Evolutionary conservation across 2,329 filamentous ascomycete species (phyloP).

Genomic region (Immersiporthe knoxdaviesiana): DNA sequence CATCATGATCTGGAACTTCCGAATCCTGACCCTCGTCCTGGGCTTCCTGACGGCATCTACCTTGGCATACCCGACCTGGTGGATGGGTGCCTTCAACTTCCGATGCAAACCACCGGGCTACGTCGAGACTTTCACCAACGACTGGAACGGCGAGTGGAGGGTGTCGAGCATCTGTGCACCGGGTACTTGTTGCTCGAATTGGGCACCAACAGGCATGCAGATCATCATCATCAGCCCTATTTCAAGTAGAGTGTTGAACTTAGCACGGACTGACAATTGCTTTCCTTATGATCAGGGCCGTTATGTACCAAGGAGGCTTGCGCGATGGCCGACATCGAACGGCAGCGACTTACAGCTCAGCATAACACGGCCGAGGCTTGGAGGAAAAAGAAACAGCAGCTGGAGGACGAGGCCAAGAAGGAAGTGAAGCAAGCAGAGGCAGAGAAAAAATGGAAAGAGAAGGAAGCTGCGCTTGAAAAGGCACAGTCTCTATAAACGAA

Average conservation of each 20-base stretch:
- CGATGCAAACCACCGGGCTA: constrained; percentile 23
- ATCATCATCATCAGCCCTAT: background rate
- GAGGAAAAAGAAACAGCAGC: constrained; percentile 13
- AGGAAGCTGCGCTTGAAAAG: background rate
- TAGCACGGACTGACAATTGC: background rate
- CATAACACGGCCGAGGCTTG: constrained; percentile 4
- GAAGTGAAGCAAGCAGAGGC: constrained; percentile 9
- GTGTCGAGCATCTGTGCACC: constrained; percentile 26
- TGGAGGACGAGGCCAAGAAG: constrained; percentile 6
- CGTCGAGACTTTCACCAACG: constrained; percentile 17
- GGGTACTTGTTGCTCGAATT: constrained; percentile 26
- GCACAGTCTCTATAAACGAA: background rate
- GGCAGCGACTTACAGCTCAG: constrained; percentile 12
- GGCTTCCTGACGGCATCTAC: background rate
- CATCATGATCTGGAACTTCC: background rate
- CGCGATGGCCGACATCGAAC: constrained; percentile 17
- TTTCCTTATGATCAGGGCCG: constrained; percentile 14
- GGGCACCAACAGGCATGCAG: constrained; percentile 17
- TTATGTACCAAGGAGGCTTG: constrained; percentile 25
- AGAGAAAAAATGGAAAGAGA: constrained; percentile 16
- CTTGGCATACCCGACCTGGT: constrained; percentile 20
- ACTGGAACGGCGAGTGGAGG: constrained; percentile 24
- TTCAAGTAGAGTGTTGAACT: background rate
- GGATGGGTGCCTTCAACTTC: constrained; percentile 23
- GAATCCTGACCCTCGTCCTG: constrained; percentile 10